Percentiles rank a stretch among this genome's conserved stretches.
These are phyloP conservation scores for Erysiphe neolycopersici DNA, from an alignment of 2,329 filamentous ascomycete species.

Conservation along the genomic window DNA sequence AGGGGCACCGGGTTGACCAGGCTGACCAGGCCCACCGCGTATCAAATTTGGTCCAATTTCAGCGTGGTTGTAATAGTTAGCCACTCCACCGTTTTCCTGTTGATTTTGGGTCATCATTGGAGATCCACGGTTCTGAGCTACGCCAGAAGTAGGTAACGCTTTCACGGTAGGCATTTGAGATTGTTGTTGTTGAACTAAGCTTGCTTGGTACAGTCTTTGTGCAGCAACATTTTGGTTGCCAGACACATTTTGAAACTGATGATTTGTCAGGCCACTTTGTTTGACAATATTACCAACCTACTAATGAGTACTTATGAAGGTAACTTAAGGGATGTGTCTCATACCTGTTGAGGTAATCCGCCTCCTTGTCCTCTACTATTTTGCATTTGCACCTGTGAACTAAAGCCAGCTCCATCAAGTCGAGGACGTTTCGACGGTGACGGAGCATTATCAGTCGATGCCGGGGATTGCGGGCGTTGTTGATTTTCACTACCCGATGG, in stretches of 20 bases:
- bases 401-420: slow-evolving; percentile 46
- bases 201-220: slow-evolving; percentile 58
- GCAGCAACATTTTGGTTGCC: slow-evolving; percentile 15
- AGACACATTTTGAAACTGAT: slow-evolving; percentile 41
- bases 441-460: slow-evolving; percentile 61
- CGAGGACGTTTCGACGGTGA: slow-evolving; percentile 80
- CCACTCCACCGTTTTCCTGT: slow-evolving; percentile 27
- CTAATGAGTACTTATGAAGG: slow-evolving; percentile 27
- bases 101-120: slow-evolving; percentile 51
- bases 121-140: slow-evolving; percentile 52
- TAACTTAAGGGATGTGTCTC: slow-evolving; percentile 23
- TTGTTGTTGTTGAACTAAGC: slow-evolving; percentile 48
- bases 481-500: slow-evolving; percentile 63
- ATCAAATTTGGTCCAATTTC: slow-evolving; percentile 32
- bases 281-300: slow-evolving; percentile 47
- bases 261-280: slow-evolving; percentile 41
- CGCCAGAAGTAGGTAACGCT: slow-evolving; percentile 41
- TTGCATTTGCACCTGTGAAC: slow-evolving; percentile 37
- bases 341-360: slow-evolving; percentile 44
- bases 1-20: slow-evolving; percentile 13
- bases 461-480: slow-evolving; percentile 49
- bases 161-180: slow-evolving; percentile 11
- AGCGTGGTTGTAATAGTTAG: slow-evolving; percentile 33
- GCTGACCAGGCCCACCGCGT: slow-evolving; percentile 21
- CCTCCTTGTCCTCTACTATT: slow-evolving; percentile 39